Base-by-base conservation (phyloP, 805 yeast genomes). In the Teunomyces stri region DNA sequence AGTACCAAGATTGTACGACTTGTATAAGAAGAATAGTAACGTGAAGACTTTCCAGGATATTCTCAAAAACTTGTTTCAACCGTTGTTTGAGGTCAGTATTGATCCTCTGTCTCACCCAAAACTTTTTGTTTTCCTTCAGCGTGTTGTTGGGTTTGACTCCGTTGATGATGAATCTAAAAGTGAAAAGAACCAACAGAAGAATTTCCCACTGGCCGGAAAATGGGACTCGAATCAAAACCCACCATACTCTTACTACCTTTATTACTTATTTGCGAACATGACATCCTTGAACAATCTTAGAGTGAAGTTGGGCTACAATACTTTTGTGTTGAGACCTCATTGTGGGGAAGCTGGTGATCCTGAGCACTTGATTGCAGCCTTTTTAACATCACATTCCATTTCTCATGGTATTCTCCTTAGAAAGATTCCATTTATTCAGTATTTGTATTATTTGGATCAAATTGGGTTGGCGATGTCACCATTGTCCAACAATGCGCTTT, bases 261-360 rank as follows among this genome's bases (percentile, higher is more conserved):
- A 94, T 70, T 91, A 91, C 70, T 63, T 94, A 48, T 92, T 82
- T 64, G 85, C 97, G 25, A 91, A 91, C 67, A 66, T 94, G 66
- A 82, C 96, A 2, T 81, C 96, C 6, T 76, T 94, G 65, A 94
- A 94, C 62, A 82, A 85, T 53, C 86, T 92, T 82, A 81, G 99
- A 68, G 70, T 75, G 29, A 76, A 72, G 48, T 78, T 91, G 48
- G 86, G 87, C 0, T 87, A 81, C 68, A 91, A 87, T 64, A 91
- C 97, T 0, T 85, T 94, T 68, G 95, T 89, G n/a, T 72, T 94
- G 58, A 80, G 99, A 59, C 99, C 99, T 3, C 99, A 94, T 66
- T 89, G 96, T 57, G 99, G 99, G 53, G 99, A 94, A 68, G 99
- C 99, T n/a, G 99, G 99, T 50, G 99, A 94, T 62, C 97, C 98